phyloP scores from a whole-genome alignment of 1,284 basidiomycete species.

The Apiotrichum siamense region DNA sequence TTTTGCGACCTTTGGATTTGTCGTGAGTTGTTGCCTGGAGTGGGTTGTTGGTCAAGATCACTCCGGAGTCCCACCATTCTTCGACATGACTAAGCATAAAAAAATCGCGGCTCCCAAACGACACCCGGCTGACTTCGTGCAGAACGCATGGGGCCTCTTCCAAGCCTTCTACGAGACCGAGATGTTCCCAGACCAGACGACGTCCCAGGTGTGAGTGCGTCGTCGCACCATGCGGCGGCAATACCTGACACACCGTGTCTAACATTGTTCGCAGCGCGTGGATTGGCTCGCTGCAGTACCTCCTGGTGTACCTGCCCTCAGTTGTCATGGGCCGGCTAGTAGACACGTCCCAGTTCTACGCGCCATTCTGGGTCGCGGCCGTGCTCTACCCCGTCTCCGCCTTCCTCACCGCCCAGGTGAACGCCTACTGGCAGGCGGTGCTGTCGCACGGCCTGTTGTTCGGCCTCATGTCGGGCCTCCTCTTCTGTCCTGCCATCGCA shows the following conservation, averaged over 20 bases:
- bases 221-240: too few species aligned
- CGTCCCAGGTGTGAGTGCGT: constrained; percentile 15
- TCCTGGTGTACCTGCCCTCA: constrained; percentile 46
- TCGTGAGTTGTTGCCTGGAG: constrained; percentile 11
- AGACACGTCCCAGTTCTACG: constrained; percentile 53
- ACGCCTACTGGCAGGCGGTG: constrained; percentile 53
- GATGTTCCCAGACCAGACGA: constrained; percentile 12
- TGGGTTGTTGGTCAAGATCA: too few species aligned
- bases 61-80: too few species aligned
- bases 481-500: constrained; percentile 52
- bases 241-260: not conserved
- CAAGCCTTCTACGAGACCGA: constrained; percentile 17
- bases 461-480: constrained; percentile 36
- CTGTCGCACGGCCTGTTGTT: constrained; percentile 14
- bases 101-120: too few species aligned
- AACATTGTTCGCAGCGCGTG: constrained; percentile 48
- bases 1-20: constrained; percentile 21
- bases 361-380: constrained; percentile 49
- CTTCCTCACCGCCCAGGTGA: constrained; percentile 54
- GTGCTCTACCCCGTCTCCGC: constrained; percentile 51
- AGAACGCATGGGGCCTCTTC: constrained; percentile 26
- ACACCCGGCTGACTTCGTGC: constrained; percentile 4
- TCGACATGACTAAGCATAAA: not conserved
- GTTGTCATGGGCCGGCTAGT: constrained; percentile 54
- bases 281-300: constrained; percentile 65